A percentile compares a stretch with the other conserved stretches of the same genome.
phyloP scores from a whole-genome alignment of 306 rosid species.

The barrel medic (Medicago truncatula) region MtrunA17r5.0-ANR NC_053048.1:28630501-28631000 shows the following conservation, averaged over 20 bases:
- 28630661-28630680: not conserved
- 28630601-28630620: conserved; percentile 78
- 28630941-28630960: conserved; percentile 58
- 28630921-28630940: conserved; percentile 63
- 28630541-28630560: conserved; percentile 52
- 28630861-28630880: conserved; percentile 21
- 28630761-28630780: conserved; percentile 11
- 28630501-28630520: conserved; percentile 70
- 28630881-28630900: not conserved
- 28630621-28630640: conserved; percentile 48
- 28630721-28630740: not conserved
- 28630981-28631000: conserved; percentile 57
- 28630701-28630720: conserved; percentile 10
- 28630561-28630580: conserved; percentile 70
- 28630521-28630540: conserved; percentile 65
- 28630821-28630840: conserved; percentile 25
- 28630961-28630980: conserved; percentile 73
- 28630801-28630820: not conserved
- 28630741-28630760: not conserved
- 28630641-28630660: conserved; percentile 34
- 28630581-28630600: conserved; percentile 64
- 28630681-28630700: too few species aligned
- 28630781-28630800: not conserved
- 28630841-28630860: conserved; percentile 14
- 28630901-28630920: conserved; percentile 68